These are phyloP conservation scores for Aspergillus sclerotiicarbonarius DNA, from an alignment of 495 filamentous ascomycete genomes.

Conservation along the genomic window DNA sequence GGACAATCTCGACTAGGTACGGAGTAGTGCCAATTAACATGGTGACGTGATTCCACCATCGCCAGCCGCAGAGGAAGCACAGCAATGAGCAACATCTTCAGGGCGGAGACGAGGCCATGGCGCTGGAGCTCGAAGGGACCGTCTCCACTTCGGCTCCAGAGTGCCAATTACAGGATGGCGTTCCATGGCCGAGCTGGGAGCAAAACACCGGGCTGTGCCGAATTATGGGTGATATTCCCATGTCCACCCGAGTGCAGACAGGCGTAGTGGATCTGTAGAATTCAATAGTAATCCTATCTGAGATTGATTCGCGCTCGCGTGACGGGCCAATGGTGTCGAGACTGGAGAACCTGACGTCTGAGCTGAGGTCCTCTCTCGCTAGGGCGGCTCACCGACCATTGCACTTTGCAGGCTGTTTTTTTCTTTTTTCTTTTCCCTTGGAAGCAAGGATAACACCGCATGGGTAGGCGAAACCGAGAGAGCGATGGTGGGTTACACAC, in stretches of 20 bases:
- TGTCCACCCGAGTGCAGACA: background rate
- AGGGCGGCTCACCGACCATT: background rate
- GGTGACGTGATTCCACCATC: no score
- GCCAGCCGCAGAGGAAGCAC: background rate
- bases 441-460: background rate
- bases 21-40: no score
- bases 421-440: background rate
- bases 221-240: background rate
- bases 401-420: background rate
- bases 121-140: background rate
- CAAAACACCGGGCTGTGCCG: background rate
- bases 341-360: constrained; percentile 1
- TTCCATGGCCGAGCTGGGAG: background rate
- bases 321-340: background rate
- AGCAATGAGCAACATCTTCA: background rate
- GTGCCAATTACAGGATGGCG: background rate
- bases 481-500: no score
- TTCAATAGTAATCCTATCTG: background rate
- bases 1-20: no score
- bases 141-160: background rate
- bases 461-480: no score
- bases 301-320: background rate
- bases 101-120: background rate
- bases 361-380: background rate
- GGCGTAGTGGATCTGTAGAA: background rate